These are phyloP conservation scores for Fusarium pseudonygamai DNA, from an alignment of 2,329 filamentous ascomycete genomes.

Conservation along the genomic window DNA sequence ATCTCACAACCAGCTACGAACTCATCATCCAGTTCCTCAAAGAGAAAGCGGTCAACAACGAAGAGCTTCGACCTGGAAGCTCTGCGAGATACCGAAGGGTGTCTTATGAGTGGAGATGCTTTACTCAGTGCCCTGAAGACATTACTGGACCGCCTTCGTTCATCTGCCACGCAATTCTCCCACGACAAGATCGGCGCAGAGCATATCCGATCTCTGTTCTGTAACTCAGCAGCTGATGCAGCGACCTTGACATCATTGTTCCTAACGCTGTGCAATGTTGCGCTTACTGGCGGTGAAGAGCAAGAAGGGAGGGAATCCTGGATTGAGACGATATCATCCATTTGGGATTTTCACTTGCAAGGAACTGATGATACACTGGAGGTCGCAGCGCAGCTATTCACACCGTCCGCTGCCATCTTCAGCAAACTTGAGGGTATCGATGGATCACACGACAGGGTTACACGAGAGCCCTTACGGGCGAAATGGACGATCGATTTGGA, in stretches of 20 bases:
- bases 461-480: slow-evolving; percentile 30
- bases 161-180: slow-evolving; percentile 46
- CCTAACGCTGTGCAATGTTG: slow-evolving; percentile 55
- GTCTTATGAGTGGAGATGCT: slow-evolving; percentile 58
- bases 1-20: slow-evolving; percentile 50
- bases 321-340: slow-evolving; percentile 55
- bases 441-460: slow-evolving; percentile 15
- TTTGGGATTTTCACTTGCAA: slow-evolving; percentile 67
- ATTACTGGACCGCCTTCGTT: slow-evolving; percentile 58
- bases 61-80: slow-evolving; percentile 51
- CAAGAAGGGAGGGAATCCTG: slow-evolving; percentile 56
- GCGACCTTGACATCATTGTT: slow-evolving; percentile 57
- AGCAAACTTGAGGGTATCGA: slow-evolving; percentile 51
- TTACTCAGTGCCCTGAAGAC: slow-evolving; percentile 58
- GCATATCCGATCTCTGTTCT: slow-evolving; percentile 67
- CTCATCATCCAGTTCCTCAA: slow-evolving; percentile 46
- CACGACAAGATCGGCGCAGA: slow-evolving; percentile 64
- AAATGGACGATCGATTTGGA: slow-evolving; percentile 59
- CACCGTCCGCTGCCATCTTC: slow-evolving; percentile 50
- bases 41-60: slow-evolving; percentile 57
- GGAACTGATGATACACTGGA: slow-evolving; percentile 57
- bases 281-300: slow-evolving; percentile 47
- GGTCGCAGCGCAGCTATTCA: slow-evolving; percentile 59
- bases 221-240: slow-evolving; percentile 58
- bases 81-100: slow-evolving; percentile 52